A percentile compares a stretch with the other conserved stretches of the same genome.
Evolutionary conservation across 2,329 filamentous ascomycete genomes (phyloP).

Genomic region (Torrubiellomyces zombiae): DNA sequence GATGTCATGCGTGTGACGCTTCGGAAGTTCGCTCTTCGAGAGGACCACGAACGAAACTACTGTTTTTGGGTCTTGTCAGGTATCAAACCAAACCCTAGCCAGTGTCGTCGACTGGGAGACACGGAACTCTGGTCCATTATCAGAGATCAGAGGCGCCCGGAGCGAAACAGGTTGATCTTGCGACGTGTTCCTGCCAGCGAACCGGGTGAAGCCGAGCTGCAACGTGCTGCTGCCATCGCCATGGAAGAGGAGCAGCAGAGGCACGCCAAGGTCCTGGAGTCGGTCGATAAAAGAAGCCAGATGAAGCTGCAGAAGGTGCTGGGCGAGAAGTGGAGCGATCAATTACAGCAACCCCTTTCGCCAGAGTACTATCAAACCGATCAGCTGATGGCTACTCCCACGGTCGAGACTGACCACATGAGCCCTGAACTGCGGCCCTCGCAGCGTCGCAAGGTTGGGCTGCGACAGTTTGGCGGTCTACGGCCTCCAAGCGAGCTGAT

Average conservation of each 20-base stretch:
- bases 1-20: constrained; percentile 84
- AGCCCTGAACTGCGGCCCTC: constrained; percentile 32
- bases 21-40: constrained; percentile 72
- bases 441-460: constrained; percentile 31
- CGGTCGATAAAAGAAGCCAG: constrained; percentile 60
- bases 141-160: constrained; percentile 67
- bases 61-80: constrained; percentile 91
- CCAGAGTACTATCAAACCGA: constrained; percentile 58
- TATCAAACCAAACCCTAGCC: constrained; percentile 62
- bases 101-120: constrained; percentile 71
- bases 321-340: constrained; percentile 71
- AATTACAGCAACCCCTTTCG: constrained; percentile 69
- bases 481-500: constrained; percentile 94
- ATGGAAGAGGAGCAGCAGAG: constrained; percentile 69
- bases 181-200: constrained; percentile 85
- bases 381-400: constrained; percentile 40
- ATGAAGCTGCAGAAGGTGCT: constrained; percentile 79
- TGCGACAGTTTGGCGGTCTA: constrained; percentile 78
- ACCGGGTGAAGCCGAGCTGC: constrained; percentile 72
- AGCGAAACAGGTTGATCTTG: constrained; percentile 80
- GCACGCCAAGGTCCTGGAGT: constrained; percentile 46
- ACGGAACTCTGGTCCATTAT: constrained; percentile 82
- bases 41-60: constrained; percentile 86
- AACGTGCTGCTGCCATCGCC: constrained; percentile 76
- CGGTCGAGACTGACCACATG: constrained; percentile 35